These are phyloP conservation scores for Sicyos baderoa DNA, from an alignment of 306 rosid species.

Conservation along the genomic window DNA sequence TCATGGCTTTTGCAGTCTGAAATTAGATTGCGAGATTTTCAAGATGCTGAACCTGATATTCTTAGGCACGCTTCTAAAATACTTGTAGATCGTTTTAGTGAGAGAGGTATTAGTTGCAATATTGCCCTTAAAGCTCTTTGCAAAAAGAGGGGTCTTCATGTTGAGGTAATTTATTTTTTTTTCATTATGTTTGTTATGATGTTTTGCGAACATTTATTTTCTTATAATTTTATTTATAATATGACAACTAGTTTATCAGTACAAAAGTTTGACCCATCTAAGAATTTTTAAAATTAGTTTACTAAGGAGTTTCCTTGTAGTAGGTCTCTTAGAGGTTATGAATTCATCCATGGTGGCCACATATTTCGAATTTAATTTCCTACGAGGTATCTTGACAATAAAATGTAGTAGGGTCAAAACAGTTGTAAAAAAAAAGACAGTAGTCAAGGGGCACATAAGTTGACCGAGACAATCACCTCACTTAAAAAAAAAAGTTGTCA, in stretches of 20 bases:
- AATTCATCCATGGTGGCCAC: no score
- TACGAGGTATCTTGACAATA: no score
- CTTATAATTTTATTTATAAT: background rate
- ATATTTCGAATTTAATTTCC: no score
- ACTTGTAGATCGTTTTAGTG: conserved; percentile 49
- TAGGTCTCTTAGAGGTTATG: background rate
- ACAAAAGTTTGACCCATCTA: background rate
- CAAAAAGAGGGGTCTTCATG: conserved; percentile 80
- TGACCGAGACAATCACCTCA: no score
- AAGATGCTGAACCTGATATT: conserved; percentile 80
- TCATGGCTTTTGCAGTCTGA: conserved; percentile 46
- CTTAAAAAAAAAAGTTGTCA: no score
- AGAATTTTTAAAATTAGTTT: background rate
- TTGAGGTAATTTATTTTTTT: conserved; percentile 45
- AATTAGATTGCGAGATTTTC: conserved; percentile 58
- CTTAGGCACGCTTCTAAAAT: conserved; percentile 46
- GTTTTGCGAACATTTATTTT: background rate
- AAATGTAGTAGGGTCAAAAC: no score
- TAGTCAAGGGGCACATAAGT: no score
- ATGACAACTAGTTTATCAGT: background rate
- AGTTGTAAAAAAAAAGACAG: no score
- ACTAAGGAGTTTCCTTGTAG: background rate
- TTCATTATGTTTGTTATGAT: background rate
- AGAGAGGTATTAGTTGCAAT: conserved; percentile 39
- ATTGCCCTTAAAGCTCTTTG: conserved; percentile 72